Evolutionary conservation across 1,284 basidiomycete species (phyloP).

Genomic region (Ustilago loliicola): DNA sequence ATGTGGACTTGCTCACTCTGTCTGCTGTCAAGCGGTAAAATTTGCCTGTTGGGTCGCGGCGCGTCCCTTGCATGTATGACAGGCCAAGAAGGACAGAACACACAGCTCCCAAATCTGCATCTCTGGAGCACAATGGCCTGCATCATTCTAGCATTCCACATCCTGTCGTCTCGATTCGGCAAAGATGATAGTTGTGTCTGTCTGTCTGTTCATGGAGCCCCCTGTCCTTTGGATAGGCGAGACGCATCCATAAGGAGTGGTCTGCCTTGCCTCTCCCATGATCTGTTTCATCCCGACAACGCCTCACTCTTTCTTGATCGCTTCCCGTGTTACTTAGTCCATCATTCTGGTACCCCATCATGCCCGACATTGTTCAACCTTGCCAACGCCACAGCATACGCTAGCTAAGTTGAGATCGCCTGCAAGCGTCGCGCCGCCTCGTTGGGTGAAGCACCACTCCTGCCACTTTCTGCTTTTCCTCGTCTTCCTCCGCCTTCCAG

Average conservation of each 20-base stretch:
- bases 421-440: conserved; percentile 17
- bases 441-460: conserved; percentile 3
- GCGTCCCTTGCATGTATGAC: conserved; percentile 5
- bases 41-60: not conserved
- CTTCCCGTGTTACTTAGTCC: conserved; percentile 7
- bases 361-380: conserved; percentile 5
- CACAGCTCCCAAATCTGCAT: not conserved
- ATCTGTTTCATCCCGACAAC: conserved; percentile 1
- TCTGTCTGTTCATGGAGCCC: not conserved
- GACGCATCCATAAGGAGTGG: conserved; percentile 1
- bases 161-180: not conserved
- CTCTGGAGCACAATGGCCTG: not conserved
- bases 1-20: not conserved
- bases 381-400: not conserved
- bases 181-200: not conserved
- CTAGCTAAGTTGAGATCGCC: conserved; percentile 7
- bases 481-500: not conserved
- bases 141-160: not conserved
- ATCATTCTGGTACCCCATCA: not conserved
- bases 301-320: conserved; percentile 8
- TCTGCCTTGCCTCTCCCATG: not conserved
- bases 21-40: conserved; percentile 4
- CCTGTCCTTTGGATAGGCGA: not conserved
- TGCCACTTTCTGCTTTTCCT: not conserved
- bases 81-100: not conserved